Conservation (phyloP, 768 basidiomycete genomes). For the Tulasnella sp. region DNA sequence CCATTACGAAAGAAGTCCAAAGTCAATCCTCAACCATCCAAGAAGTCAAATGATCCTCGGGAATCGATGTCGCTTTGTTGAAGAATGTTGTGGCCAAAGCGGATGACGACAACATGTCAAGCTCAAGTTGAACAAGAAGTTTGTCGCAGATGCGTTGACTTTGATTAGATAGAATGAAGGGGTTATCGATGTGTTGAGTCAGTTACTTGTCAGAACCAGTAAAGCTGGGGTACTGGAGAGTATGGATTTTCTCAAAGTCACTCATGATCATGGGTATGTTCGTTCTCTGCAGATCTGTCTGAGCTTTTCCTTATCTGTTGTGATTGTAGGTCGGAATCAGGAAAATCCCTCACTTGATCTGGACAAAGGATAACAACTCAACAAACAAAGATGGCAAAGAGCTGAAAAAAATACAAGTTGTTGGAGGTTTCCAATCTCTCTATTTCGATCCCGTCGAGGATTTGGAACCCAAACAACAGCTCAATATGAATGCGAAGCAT, state of each 20-base stretch:
- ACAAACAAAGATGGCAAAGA: slow-evolving; percentile 68
- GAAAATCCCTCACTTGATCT: slow-evolving; percentile 93
- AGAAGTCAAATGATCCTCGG: slow-evolving; percentile 39
- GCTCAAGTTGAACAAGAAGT: slow-evolving; percentile 66
- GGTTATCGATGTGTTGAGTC: slow-evolving; percentile 57
- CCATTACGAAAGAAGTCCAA: slow-evolving; percentile 12
- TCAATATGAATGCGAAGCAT: slow-evolving; percentile 88
- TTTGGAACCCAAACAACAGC: slow-evolving; percentile 67
- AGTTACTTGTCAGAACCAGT: slow-evolving; percentile 74
- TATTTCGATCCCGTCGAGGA: slow-evolving; percentile 78
- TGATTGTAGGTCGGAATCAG: slow-evolving; percentile 62
- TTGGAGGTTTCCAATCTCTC: slow-evolving; percentile 71
- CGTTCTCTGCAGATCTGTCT: slow-evolving; percentile 24
- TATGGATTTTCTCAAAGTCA: slow-evolving; percentile 80
- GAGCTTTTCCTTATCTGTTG: slow-evolving; percentile 12
- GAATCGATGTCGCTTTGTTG: slow-evolving; percentile 47
- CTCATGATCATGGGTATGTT: slow-evolving; percentile 60
- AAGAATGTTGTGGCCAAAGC: slow-evolving; percentile 53
- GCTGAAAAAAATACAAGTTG: slow-evolving; percentile 68
- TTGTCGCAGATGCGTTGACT: slow-evolving; percentile 68
- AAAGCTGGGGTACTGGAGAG: slow-evolving; percentile 73
- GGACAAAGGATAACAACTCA: slow-evolving; percentile 83
- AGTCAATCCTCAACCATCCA: slow-evolving; percentile 1
- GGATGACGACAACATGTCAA: slow-evolving; percentile 50
- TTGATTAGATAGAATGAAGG: slow-evolving; percentile 63